Evolutionary conservation across 345 rosid species (phyloP).

Genomic region (Theobroma cacao): DNA sequence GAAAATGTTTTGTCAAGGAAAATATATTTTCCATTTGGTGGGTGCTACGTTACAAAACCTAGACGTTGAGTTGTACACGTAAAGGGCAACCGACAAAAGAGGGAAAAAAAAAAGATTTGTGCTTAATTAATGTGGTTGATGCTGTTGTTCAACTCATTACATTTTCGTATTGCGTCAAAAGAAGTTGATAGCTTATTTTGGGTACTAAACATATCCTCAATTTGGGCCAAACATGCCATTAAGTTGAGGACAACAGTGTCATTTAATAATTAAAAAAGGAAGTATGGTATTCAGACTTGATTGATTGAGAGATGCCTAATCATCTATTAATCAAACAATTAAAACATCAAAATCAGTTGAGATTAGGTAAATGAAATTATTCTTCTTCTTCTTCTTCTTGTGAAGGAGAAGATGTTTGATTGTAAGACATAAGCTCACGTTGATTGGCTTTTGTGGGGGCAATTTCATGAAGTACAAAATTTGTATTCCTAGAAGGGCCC

Average conservation of each 20-base stretch:
- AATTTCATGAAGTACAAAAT: too few relatives aligned
- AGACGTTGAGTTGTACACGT: slow-evolving; percentile 22
- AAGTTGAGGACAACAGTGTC: background rate
- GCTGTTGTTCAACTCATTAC: slow-evolving; percentile 11
- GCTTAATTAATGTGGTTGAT: background rate
- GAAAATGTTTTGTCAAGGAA: background rate
- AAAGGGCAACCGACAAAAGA: background rate
- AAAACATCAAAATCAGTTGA: background rate
- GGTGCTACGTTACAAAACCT: background rate
- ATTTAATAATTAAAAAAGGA: background rate
- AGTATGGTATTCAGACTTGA: background rate
- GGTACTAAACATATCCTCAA: background rate
- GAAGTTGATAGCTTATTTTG: background rate
- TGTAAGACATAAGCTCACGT: too few relatives aligned
- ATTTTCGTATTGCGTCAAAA: too few relatives aligned
- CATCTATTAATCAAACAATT: background rate
- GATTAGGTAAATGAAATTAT: slow-evolving; percentile 8
- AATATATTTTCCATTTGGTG: background rate
- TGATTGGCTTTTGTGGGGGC: too few relatives aligned
- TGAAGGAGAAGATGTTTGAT: too few relatives aligned
- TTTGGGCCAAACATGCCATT: background rate
- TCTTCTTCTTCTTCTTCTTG: too few relatives aligned
- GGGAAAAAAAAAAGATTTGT: too few relatives aligned
- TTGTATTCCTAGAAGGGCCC: too few relatives aligned
- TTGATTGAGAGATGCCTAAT: background rate